phyloP scores from a whole-genome alignment of 2,329 filamentous ascomycete genomes.

The Lanzia echinophila region DNA sequence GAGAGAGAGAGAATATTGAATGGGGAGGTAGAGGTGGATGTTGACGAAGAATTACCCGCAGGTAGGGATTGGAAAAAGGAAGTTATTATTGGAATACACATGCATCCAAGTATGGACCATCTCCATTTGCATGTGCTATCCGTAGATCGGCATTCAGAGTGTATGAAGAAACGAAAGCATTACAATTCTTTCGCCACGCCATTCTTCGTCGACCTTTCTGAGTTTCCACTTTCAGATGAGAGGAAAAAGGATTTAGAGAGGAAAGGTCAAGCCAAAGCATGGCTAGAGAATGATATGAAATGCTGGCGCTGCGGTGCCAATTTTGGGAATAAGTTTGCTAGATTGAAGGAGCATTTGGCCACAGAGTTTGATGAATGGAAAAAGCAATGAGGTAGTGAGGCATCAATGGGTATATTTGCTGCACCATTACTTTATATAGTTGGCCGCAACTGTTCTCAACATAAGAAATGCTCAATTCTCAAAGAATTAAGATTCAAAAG shows the following conservation, averaged over 20 bases:
- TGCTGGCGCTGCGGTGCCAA: constrained; percentile 80
- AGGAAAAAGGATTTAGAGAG: constrained; percentile 23
- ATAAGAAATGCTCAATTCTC: too few species aligned
- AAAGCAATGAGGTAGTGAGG: constrained; percentile 45
- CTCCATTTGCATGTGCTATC: constrained; percentile 85
- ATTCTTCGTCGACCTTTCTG: constrained; percentile 72
- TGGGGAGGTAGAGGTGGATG: constrained; percentile 44
- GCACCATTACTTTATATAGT: too few species aligned
- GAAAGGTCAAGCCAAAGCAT: constrained; percentile 46
- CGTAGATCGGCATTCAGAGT: constrained; percentile 66
- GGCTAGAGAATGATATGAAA: constrained; percentile 53
- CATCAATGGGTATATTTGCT: too few species aligned
- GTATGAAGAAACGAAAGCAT: constrained; percentile 74
- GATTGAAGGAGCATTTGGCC: constrained; percentile 68
- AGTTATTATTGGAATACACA: constrained; percentile 74
- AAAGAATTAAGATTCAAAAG: too few species aligned
- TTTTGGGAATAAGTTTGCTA: constrained; percentile 68
- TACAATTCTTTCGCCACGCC: constrained; percentile 86
- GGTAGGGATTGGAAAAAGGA: constrained; percentile 76
- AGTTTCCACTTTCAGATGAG: constrained; percentile 66
- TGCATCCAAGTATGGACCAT: constrained; percentile 85
- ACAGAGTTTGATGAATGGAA: constrained; percentile 73
- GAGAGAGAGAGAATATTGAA: constrained; percentile 59
- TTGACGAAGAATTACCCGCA: constrained; percentile 47
- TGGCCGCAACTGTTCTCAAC: too few species aligned